Evolutionary conservation across 495 filamentous ascomycete genomes (phyloP), one percentile per base, ranked within the genome.

Genomic region (Letharia lupina): DNA sequence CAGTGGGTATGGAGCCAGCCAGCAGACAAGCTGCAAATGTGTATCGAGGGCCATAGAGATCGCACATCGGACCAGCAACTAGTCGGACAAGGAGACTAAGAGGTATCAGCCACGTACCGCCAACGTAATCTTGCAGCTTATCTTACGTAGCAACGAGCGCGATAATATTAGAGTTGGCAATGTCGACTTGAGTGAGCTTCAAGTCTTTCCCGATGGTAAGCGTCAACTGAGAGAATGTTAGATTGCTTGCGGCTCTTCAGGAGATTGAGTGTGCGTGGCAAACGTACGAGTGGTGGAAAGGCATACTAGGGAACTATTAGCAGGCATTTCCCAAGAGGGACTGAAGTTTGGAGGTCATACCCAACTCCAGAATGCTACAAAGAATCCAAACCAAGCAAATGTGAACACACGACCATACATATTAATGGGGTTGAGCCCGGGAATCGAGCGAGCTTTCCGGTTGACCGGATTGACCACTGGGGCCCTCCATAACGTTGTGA

Each of bases 281-380:
- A 15, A 79, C 86, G 77, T 80, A 91, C 88, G 78, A 94, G 73
- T 70, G 90, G 90, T 63, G 90, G 90, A 77, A 93, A 93, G 2
- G 90, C 85, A 76, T 84, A 85, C 82, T 71, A 69, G 44, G 20
- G 47, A 45, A 5, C 5, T 12, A 56, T 64, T 57, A 67, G 61
- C 28, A 40, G 23, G 1, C 16, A 23, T 10, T 39, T 57, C 2
- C 6, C 4, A 18, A 5, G 12, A n/a, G n/a, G 23, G 20, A 44
- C 3, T 60, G 31, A 50, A 65, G 44, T 5, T 28, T 15, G 33
- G 28, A 16, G 57, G 73, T 73, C 87, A 91, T 57, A 57, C 54
- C 89, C 93, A 98, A 4, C 90, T 93, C 77, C 91, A 89, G 79
- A 98, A 98, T 31, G 92, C 91, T 65, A 97, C 85, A 87, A 97